Percentiles rank a stretch among this genome's conserved stretches.
Conservation (phyloP, 2,329 filamentous ascomycete species). For the Tolypocladium tundrense region DNA sequence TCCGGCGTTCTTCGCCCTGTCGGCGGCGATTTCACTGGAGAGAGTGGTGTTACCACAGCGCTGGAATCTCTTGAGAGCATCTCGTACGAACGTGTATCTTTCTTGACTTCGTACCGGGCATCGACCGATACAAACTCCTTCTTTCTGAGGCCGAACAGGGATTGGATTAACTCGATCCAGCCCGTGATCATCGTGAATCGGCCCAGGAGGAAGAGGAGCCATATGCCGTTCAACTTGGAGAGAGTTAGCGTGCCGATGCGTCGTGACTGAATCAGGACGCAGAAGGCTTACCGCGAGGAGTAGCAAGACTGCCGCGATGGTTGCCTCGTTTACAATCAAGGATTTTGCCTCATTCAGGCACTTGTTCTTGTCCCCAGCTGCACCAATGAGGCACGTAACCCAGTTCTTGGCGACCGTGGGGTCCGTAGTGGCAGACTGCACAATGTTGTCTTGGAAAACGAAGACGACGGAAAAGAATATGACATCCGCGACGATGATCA, state of each 20-base stretch:
- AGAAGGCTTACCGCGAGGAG: constrained; percentile 59
- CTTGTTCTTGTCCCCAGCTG: constrained; percentile 45
- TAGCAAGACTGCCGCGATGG: constrained; percentile 71
- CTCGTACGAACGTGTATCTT: constrained; percentile 64
- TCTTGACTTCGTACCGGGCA: constrained; percentile 51
- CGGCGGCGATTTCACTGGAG: constrained; percentile 25
- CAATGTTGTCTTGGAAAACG: constrained; percentile 71
- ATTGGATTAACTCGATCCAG: constrained; percentile 60
- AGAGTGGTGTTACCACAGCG: constrained; percentile 41
- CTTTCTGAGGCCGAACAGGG: constrained; percentile 39
- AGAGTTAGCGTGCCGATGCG: constrained; percentile 13
- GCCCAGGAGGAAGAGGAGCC: constrained; percentile 72
- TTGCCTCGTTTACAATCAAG: constrained; percentile 64
- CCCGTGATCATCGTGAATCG: constrained; percentile 77
- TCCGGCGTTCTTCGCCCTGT: constrained; percentile 39
- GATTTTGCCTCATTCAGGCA: constrained; percentile 52
- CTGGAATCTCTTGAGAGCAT: constrained; percentile 58
- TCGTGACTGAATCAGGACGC: not conserved
- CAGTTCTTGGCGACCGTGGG: constrained; percentile 48
- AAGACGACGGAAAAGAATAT: constrained; percentile 92
- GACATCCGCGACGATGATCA: constrained; percentile 83
- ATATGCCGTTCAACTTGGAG: constrained; percentile 66
- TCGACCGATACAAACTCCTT: constrained; percentile 87
- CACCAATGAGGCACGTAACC: constrained; percentile 57
- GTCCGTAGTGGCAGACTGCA: constrained; percentile 47